Conservation (phyloP, 805 yeast genomes). For the Candida railenensis region DNA sequence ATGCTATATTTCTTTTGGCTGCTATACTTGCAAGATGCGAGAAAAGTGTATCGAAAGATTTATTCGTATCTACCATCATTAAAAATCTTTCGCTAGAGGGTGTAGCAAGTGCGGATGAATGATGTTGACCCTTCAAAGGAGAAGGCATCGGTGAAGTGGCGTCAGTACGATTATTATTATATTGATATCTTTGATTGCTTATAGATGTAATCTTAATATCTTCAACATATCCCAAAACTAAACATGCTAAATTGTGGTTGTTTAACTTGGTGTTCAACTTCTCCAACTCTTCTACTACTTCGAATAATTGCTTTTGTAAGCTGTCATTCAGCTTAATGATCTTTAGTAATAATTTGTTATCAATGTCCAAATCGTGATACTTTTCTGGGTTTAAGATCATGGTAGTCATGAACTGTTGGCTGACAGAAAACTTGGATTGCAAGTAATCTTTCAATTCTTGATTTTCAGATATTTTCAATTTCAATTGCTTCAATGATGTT, state of each 20-base stretch:
- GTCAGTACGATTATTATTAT: conserved; percentile 3
- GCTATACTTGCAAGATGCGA: conserved; percentile 48
- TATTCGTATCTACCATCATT: conserved; percentile 5
- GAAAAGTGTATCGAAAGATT: conserved; percentile 43
- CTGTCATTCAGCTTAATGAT: conserved; percentile 30
- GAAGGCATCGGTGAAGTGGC: conserved; percentile 10
- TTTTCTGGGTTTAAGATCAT: conserved; percentile 18
- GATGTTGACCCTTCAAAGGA: conserved; percentile 6
- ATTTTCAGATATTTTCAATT: conserved; percentile 27
- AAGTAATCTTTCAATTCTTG: conserved; percentile 30
- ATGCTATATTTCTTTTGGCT: conserved; percentile 37
- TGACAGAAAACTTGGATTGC: conserved; percentile 25
- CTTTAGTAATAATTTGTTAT: conserved; percentile 25
- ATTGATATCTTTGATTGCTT: conserved; percentile 1
- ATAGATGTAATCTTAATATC: conserved; percentile 30
- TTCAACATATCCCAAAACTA: conserved; percentile 48
- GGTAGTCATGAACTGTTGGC: conserved; percentile 33
- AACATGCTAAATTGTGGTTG: conserved; percentile 44
- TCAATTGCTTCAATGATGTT: conserved; percentile 24
- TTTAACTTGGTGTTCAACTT: conserved; percentile 24
- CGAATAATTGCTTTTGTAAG: conserved; percentile 29
- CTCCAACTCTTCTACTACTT: conserved; percentile 27
- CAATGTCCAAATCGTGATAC: conserved; percentile 20
- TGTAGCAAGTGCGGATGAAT: not conserved
- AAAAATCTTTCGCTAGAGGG: conserved; percentile 1